Evolutionary conservation across 2,329 filamentous ascomycete species (phyloP), one percentile per base, ranked within the genome.

Genomic region (Neofusicoccum sp.): DNA sequence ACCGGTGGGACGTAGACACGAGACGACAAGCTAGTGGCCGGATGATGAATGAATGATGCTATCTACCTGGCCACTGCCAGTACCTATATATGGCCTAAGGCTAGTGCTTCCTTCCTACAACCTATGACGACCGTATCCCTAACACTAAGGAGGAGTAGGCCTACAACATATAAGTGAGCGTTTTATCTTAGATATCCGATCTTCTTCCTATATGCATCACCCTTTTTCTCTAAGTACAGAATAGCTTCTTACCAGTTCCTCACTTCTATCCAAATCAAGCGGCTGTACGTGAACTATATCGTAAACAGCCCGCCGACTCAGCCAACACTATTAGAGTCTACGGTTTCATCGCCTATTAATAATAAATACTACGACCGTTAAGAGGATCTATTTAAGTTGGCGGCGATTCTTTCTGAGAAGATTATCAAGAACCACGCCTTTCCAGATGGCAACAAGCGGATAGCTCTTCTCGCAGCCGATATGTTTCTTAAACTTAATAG

Each of bases 401-500:
- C 71, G 56, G 70, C 67, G 50, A 68, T 65, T 41, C 67, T 73
- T 33, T 63, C 71, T 2, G 67, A 71, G 49, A 72, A 71, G 56
- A 71, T 73, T 36, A 72, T 73, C 64, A 71, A 73, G 64, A 74
- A 72, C 50, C 71, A 74, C 64, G 68, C 71, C 43, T 74, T 67
- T 62, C 61, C 66, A 54, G 71, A 73, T 63, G 71, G 71, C 36
- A 74, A 74, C 58, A 74, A 75, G 64, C 67, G 71, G 22, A 72
- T 69, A 43, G 71, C 69, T 4, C 66, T 74, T 37, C 43, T 73
- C 5, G 70, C 72, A 3, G 72, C 69, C 34, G 69, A 73, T 56
- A 71, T 73, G 67, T 73, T 74, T 41, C 62, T 74, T 28, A 70
- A 67, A 61, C 67, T 72, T 33, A 74, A 74, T 47, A 68, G 72